A percentile compares a stretch with the other conserved stretches of the same genome.
Conservation (phyloP, 352 stramenopile genomes). For the Saprolegnia parasitica region DNA sequence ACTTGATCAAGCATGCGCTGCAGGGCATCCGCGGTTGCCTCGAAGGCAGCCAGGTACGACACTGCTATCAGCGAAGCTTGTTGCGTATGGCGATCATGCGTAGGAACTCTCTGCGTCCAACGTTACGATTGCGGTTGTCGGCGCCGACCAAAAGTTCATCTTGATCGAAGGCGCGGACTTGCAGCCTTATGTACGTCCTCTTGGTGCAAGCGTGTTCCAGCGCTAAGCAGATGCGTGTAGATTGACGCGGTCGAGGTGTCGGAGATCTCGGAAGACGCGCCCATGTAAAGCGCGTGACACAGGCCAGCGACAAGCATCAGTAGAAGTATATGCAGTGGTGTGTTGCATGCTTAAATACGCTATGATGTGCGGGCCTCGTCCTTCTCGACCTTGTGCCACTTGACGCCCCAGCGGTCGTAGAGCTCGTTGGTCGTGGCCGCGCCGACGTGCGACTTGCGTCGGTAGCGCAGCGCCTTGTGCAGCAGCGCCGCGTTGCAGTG, state of each 20-base stretch:
- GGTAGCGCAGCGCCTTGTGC: background rate
- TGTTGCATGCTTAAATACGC: background rate
- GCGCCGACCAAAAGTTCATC: conserved; percentile 89
- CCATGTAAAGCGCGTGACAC: background rate
- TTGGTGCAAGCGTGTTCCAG: background rate
- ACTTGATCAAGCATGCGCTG: conserved; percentile 98
- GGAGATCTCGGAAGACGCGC: conserved; percentile 66
- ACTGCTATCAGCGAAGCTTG: background rate
- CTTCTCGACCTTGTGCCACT: background rate
- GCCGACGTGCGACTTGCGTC: background rate
- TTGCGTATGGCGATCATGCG: background rate
- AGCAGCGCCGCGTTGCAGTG: background rate
- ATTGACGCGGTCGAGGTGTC: conserved; percentile 84
- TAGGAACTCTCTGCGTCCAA: conserved; percentile 91
- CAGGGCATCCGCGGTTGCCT: conserved; percentile 95
- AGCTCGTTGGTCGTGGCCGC: background rate
- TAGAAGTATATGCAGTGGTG: background rate
- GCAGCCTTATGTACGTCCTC: conserved; percentile 89
- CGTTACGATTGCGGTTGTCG: conserved; percentile 92
- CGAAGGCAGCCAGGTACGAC: conserved; percentile 78
- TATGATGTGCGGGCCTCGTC: background rate
- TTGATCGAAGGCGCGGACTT: conserved; percentile 92
- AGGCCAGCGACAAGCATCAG: background rate
- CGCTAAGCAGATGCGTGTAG: conserved; percentile 32
- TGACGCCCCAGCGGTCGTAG: background rate